phyloP scores from a whole-genome alignment of 208 protist species.

The Leishmania turanica region DNA sequence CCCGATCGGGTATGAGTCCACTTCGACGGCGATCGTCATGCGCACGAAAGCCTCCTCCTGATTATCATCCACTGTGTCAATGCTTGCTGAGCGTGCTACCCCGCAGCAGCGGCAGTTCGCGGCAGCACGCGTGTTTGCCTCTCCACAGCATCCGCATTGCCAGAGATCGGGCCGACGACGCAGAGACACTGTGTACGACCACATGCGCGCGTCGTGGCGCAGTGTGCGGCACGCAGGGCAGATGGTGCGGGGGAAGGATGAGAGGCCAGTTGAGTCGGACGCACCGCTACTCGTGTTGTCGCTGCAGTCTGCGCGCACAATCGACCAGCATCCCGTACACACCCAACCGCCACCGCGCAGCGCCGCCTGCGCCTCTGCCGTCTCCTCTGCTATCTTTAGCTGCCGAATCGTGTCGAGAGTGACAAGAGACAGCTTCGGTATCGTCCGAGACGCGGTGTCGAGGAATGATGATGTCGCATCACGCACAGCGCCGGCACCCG shows the following conservation, averaged over 20 bases:
- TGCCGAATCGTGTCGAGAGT: constrained; percentile 10
- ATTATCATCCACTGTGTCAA: neutral
- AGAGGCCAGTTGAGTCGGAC: neutral
- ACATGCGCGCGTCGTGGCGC: constrained; percentile 46
- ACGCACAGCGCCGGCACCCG: neutral
- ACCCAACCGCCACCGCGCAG: constrained; percentile 59
- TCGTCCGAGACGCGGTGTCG: neutral
- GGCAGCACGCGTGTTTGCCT: constrained; percentile 45
- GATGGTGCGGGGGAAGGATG: constrained; percentile 41
- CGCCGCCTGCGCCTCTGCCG: constrained; percentile 31
- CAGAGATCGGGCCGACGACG: constrained; percentile 31
- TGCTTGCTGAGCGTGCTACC: neutral
- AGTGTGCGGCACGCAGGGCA: constrained; percentile 51
- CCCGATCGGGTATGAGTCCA: constrained; percentile 36
- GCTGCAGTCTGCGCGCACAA: constrained; percentile 22
- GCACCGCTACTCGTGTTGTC: neutral
- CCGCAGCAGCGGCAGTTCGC: constrained; percentile 50
- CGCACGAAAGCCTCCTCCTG: neutral
- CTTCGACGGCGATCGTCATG: constrained; percentile 43
- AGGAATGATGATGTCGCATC: neutral
- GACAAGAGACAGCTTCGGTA: neutral
- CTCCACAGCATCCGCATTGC: constrained; percentile 42
- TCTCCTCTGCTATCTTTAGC: constrained; percentile 25
- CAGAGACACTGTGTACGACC: constrained; percentile 7
- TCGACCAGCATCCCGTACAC: constrained; percentile 46